Evolutionary conservation across 306 rosid species (phyloP).

Genomic region (Trifolium fragiferum): DNA sequence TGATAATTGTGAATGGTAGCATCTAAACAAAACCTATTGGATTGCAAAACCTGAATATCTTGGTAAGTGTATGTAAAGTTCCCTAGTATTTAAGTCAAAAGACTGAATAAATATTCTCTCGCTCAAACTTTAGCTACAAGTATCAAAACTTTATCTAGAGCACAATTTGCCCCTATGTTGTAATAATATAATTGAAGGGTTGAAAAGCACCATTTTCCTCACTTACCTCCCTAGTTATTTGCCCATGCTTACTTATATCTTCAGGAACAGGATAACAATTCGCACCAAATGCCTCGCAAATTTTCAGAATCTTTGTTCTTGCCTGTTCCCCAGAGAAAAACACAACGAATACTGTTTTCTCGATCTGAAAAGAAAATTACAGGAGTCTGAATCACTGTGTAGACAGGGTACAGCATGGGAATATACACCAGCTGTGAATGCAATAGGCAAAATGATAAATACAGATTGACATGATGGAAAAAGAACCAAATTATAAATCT

Average conservation of each 20-base stretch:
- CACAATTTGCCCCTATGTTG: constrained; percentile 2
- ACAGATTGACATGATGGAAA: constrained; percentile 10
- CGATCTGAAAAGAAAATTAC: constrained; percentile 69
- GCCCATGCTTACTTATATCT: constrained; percentile 87
- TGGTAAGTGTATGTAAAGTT: constrained; percentile 26
- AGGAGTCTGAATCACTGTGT: constrained; percentile 35
- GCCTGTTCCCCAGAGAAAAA: constrained; percentile 98
- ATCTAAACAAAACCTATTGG: constrained; percentile 17
- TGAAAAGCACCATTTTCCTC: constrained; percentile 43
- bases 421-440: constrained; percentile 38
- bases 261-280: constrained; percentile 98
- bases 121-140: constrained; percentile 27
- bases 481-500: constrained; percentile 23
- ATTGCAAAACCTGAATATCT: constrained; percentile 24
- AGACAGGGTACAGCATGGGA: constrained; percentile 34
- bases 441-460: constrained; percentile 36
- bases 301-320: constrained; percentile 88
- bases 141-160: constrained; percentile 25
- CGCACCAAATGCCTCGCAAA: constrained; percentile 98
- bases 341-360: constrained; percentile 91
- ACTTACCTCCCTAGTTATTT: constrained; percentile 93
- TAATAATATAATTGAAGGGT: constrained; percentile 14
- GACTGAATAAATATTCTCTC: constrained; percentile 14
- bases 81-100: constrained; percentile 17
- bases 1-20: constrained; percentile 33